These are phyloP conservation scores for Melanopsichium pennsylvanicum DNA, from an alignment of 1,284 basidiomycete genomes.

Conservation along the genomic window DNA sequence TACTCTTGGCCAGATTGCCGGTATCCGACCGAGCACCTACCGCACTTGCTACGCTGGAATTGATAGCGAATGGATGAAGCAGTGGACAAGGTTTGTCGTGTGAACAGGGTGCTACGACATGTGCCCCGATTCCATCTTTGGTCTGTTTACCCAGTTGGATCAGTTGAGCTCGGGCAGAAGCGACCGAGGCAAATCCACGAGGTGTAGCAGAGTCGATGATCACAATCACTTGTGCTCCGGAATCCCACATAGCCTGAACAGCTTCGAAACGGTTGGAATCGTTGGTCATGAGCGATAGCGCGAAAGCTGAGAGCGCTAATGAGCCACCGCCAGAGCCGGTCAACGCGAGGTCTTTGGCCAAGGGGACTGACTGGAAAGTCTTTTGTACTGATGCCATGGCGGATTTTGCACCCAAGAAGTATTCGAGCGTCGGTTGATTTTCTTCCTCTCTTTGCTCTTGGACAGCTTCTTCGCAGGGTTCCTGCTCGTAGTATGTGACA, in stretches of 20 bases:
- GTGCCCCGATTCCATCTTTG: constrained; percentile 67
- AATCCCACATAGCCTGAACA: constrained; percentile 86
- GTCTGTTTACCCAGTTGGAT: constrained; percentile 72
- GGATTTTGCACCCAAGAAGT: constrained; percentile 26
- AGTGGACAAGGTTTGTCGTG: constrained; percentile 87
- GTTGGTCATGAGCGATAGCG: constrained; percentile 77
- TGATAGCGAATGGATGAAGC: constrained; percentile 65
- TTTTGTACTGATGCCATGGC: constrained; percentile 30
- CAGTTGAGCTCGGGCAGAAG: constrained; percentile 81
- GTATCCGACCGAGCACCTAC: constrained; percentile 15
- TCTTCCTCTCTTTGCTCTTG: neutral
- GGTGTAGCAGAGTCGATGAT: constrained; percentile 84
- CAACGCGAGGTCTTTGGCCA: constrained; percentile 17
- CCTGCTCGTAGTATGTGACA: constrained; percentile 32
- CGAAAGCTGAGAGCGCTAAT: constrained; percentile 84
- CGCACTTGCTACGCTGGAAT: constrained; percentile 7
- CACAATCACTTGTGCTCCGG: constrained; percentile 74
- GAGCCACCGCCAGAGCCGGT: constrained; percentile 60
- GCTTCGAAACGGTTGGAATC: constrained; percentile 74
- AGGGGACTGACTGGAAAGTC: constrained; percentile 32
- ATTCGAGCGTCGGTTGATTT: constrained; percentile 4
- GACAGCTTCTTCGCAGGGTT: neutral
- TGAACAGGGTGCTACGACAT: constrained; percentile 83
- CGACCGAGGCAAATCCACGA: constrained; percentile 80
- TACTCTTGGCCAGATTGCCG: constrained; percentile 54